phyloP scores from a whole-genome alignment of 108 stramenopile species.

The Seminavis robusta region DNA sequence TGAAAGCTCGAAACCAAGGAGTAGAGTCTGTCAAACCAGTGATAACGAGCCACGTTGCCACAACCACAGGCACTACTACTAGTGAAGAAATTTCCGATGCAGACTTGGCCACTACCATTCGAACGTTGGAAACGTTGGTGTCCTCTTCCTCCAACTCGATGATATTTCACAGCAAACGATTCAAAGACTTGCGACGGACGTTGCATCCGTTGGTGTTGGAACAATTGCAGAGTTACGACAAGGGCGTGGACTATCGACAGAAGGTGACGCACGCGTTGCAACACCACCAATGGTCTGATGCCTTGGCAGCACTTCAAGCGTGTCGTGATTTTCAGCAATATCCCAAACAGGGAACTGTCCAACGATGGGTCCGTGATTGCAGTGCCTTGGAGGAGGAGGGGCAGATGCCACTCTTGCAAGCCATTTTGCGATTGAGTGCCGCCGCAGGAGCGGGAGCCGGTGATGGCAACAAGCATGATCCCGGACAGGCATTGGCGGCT shows the following conservation, averaged over 20 bases:
- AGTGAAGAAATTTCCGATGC: neutral
- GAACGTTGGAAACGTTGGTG: neutral
- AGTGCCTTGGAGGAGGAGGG: too few species aligned
- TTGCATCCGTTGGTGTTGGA: constrained; percentile 22
- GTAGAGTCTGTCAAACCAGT: too few species aligned
- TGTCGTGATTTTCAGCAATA: constrained; percentile 19
- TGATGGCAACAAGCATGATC: too few species aligned
- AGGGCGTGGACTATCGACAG: constrained; percentile 15
- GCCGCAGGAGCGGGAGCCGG: too few species aligned
- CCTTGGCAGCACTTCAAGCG: constrained; percentile 14
- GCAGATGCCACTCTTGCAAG: too few species aligned
- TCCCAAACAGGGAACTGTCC: constrained; percentile 38
- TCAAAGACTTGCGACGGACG: constrained; percentile 24
- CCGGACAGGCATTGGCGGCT: too few species aligned
- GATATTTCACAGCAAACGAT: neutral
- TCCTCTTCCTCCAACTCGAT: neutral
- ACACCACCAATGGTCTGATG: constrained; percentile 14
- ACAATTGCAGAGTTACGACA: constrained; percentile 5
- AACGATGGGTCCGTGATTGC: constrained; percentile 44
- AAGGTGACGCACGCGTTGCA: constrained; percentile 12
- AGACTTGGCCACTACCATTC: neutral
- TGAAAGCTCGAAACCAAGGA: too few species aligned
- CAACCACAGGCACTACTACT: too few species aligned
- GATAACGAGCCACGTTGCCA: too few species aligned
- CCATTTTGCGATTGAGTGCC: too few species aligned